A percentile compares a stretch with the other conserved stretches of the same genome.
Conservation (phyloP, 257 asterid genomes). For the Solanum sitiens region DNA sequence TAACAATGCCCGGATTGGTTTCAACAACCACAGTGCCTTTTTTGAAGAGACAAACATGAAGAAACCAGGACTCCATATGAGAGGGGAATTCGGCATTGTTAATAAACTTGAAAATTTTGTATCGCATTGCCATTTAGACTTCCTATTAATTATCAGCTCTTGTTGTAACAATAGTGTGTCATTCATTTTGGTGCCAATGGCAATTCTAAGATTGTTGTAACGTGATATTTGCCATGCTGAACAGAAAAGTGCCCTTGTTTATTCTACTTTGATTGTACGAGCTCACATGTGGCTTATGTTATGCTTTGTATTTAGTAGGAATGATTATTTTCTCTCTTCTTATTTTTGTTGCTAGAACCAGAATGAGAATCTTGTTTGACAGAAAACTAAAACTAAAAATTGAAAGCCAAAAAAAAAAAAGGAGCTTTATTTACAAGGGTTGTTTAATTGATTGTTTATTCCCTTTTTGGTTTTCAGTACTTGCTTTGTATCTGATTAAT, state of each 20-base stretch:
- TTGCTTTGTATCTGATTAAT: too few species aligned
- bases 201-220: not conserved
- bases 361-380: not conserved
- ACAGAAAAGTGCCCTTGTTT: not conserved
- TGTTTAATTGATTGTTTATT: too few species aligned
- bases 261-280: not conserved
- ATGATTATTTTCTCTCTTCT: not conserved
- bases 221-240: not conserved
- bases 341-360: not conserved
- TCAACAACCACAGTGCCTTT: not conserved
- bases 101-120: not conserved
- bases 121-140: not conserved
- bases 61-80: not conserved
- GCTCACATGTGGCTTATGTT: not conserved
- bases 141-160: not conserved
- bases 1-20: not conserved
- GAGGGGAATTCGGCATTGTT: not conserved
- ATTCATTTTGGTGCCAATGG: not conserved
- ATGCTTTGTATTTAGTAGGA: not conserved
- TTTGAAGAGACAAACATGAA: not conserved
- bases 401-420: not conserved
- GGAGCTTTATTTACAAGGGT: not conserved
- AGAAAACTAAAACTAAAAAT: not conserved
- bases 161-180: not conserved
- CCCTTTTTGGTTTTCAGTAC: too few species aligned